These are phyloP conservation scores for Raddia guianensis DNA, from an alignment of 176 grass and related monocot species.

Conservation along the genomic window DNA sequence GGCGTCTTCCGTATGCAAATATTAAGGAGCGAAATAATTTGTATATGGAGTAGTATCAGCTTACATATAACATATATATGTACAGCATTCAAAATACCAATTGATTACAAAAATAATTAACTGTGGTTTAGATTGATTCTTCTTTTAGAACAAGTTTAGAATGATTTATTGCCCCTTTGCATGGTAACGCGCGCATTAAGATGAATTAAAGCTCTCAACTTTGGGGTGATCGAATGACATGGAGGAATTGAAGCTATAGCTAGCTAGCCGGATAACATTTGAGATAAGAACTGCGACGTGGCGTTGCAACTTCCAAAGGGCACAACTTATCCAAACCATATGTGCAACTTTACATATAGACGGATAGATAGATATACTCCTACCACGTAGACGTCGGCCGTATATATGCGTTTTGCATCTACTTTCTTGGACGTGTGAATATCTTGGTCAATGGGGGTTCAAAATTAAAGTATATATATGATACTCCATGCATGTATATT, in stretches of 20 bases:
- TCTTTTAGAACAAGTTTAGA: no score
- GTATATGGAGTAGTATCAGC: not conserved
- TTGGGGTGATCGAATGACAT: not conserved
- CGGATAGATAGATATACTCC: not conserved
- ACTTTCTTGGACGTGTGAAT: slow-evolving; percentile 6
- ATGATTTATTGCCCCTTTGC: no score
- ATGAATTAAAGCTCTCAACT: not conserved
- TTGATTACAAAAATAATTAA: no score
- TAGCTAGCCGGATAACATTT: slow-evolving; percentile 39
- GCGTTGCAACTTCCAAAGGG: slow-evolving; percentile 34
- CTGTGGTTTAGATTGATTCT: no score
- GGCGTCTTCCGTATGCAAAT: not conserved
- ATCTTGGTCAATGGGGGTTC: not conserved
- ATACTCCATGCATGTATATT: not conserved
- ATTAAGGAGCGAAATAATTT: not conserved
- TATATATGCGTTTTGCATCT: slow-evolving; percentile 30
- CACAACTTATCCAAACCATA: slow-evolving; percentile 24
- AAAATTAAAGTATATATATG: not conserved
- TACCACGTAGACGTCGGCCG: not conserved
- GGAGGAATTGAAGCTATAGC: no score
- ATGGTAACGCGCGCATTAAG: no score
- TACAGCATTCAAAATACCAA: not conserved
- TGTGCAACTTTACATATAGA: slow-evolving; percentile 22
- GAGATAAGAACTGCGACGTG: slow-evolving; percentile 46
- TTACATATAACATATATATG: not conserved